Conservation (phyloP, 495 filamentous ascomycete genomes). For the Xylaria longipes region DNA sequence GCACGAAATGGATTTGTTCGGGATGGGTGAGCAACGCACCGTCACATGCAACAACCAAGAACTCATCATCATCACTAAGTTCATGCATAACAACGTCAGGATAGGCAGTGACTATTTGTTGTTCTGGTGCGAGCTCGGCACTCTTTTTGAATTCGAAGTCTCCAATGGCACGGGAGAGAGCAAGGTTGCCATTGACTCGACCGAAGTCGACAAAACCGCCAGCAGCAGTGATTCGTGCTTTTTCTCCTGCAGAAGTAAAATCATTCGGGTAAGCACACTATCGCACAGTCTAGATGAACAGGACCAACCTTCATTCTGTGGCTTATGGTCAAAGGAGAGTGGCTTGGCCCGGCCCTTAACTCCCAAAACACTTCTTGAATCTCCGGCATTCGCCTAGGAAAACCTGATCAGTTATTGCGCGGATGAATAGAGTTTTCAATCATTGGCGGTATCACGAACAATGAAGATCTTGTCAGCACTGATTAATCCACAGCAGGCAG, state of each 20-base stretch:
- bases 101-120: conserved; percentile 96
- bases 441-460: conserved; percentile 55
- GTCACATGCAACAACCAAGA: conserved; percentile 95
- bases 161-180: conserved; percentile 95
- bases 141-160: conserved; percentile 99
- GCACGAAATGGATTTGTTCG: conserved; percentile 12
- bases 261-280: conserved; percentile 18
- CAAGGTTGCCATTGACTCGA: conserved; percentile 96
- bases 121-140: conserved; percentile 90
- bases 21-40: conserved; percentile 58
- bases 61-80: conserved; percentile 91
- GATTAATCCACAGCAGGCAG: conserved; percentile 87
- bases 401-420: conserved; percentile 2
- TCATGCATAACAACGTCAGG: conserved; percentile 93
- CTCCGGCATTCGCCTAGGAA: conserved; percentile 88
- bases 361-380: conserved; percentile 91
- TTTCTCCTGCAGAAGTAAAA: conserved; percentile 72
- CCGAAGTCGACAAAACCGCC: conserved; percentile 99
- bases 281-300: conserved; percentile 2
- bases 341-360: conserved; percentile 97
- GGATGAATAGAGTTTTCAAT: background rate
- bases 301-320: conserved; percentile 87
- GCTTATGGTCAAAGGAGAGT: conserved; percentile 97
- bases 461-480: conserved; percentile 92
- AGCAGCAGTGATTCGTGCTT: conserved; percentile 91